These are phyloP conservation scores for Cladophialophora immunda DNA, from an alignment of 2,329 filamentous ascomycete species.

Conservation along the genomic window DNA sequence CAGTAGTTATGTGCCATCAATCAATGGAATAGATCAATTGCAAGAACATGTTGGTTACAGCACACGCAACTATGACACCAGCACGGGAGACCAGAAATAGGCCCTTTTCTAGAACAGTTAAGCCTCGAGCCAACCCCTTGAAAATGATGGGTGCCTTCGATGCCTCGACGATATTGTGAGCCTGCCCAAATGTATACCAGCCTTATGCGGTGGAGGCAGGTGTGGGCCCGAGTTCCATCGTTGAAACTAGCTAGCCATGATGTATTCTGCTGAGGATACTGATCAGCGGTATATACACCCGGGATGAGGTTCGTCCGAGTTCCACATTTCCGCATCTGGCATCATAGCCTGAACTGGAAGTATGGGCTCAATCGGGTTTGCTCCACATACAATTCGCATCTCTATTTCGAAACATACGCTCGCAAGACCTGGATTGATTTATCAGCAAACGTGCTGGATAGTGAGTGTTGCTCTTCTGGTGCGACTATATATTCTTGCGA, in stretches of 20 bases:
- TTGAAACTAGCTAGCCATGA: not conserved
- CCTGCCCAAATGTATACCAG: not conserved
- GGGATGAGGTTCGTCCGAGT: not conserved
- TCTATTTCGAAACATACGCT: not conserved
- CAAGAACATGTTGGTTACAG: not conserved
- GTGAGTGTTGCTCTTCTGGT: not conserved
- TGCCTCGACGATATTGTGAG: not conserved
- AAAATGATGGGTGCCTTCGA: not conserved
- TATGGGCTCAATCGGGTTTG: not conserved
- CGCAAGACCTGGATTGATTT: not conserved
- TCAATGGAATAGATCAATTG: not conserved
- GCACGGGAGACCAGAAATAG: not conserved
- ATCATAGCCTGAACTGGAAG: slow-evolving; percentile 16
- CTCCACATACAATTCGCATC: not conserved
- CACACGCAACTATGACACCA: not conserved
- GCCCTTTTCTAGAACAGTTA: not conserved
- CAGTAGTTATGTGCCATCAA: not conserved
- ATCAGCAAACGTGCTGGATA: not conserved
- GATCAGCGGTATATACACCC: not conserved
- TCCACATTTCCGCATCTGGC: slow-evolving; percentile 15
- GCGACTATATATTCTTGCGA: not conserved
- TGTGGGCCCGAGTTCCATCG: not conserved
- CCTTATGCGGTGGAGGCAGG: not conserved
- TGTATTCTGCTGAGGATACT: not conserved
- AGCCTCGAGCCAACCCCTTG: not conserved